A percentile compares a stretch with the other conserved stretches of the same genome.
Evolutionary conservation across 1,284 basidiomycete species (phyloP).

Genomic region (Ceratobasidium sp.): DNA sequence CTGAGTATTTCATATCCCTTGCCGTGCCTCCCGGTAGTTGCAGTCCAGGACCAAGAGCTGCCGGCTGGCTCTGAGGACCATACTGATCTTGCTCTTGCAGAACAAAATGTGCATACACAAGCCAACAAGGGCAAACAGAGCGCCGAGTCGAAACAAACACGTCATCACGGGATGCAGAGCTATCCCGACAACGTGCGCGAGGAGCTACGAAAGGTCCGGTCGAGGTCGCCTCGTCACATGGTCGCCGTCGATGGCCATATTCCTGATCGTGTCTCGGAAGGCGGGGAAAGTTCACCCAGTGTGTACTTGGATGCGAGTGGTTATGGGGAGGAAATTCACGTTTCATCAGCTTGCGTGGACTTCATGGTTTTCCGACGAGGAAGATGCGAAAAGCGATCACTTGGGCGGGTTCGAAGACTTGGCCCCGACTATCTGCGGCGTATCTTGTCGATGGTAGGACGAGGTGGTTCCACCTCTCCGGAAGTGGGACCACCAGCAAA

Average conservation of each 20-base stretch:
- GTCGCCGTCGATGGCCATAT: background rate
- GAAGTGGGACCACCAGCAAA: background rate
- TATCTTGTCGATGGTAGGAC: background rate
- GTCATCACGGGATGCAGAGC: conserved; percentile 24
- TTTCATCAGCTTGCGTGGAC: conserved; percentile 28
- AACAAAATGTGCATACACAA: background rate
- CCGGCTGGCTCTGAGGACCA: conserved; percentile 11
- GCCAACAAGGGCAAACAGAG: background rate
- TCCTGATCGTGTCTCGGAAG: too few species aligned
- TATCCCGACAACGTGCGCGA: conserved; percentile 40
- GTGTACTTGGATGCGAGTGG: conserved; percentile 11
- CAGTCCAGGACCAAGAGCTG: conserved; percentile 23
- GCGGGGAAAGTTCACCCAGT: background rate
- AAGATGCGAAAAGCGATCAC: conserved; percentile 1
- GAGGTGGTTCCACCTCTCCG: background rate
- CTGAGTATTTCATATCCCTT: conserved; percentile 36
- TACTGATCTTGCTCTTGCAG: conserved; percentile 21
- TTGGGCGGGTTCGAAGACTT: background rate
- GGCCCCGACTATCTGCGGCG: background rate
- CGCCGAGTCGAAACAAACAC: conserved; percentile 10
- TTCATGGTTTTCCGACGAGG: conserved; percentile 34
- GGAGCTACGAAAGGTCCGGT: conserved; percentile 8
- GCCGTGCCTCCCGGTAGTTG: conserved; percentile 20
- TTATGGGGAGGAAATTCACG: conserved; percentile 18
- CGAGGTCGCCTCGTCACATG: background rate